phyloP scores from a whole-genome alignment of 2,329 filamentous ascomycete genomes.

The Nannizziopsis barbatae region DNA sequence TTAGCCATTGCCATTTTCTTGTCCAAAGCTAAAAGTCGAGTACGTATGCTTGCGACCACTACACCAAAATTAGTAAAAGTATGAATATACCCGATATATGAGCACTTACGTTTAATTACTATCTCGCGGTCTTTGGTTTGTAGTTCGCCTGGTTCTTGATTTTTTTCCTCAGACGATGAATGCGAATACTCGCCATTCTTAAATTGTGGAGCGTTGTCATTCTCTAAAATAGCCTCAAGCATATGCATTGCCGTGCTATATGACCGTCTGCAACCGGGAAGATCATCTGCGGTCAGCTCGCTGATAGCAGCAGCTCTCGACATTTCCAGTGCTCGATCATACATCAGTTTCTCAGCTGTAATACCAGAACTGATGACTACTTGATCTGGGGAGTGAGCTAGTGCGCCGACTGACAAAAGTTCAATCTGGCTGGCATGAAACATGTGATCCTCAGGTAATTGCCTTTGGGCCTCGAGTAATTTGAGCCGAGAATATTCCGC shows the following conservation, averaged over 20 bases:
- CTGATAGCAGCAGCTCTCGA: constrained; percentile 88
- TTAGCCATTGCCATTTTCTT: constrained; percentile 42
- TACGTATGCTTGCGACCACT: constrained; percentile 42
- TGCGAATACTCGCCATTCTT: constrained; percentile 18
- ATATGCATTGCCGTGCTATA: constrained; percentile 90
- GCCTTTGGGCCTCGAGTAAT: constrained; percentile 72
- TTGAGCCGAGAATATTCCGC: constrained; percentile 86
- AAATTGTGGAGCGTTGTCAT: constrained; percentile 48
- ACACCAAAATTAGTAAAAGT: constrained; percentile 19
- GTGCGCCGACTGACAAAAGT: constrained; percentile 45
- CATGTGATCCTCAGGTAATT: constrained; percentile 72
- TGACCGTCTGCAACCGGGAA: constrained; percentile 77
- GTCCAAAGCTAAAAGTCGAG: constrained; percentile 36
- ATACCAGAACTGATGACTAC: constrained; percentile 78
- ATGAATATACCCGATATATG: no score
- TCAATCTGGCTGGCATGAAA: constrained; percentile 70
- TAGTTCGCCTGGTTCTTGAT: constrained; percentile 33
- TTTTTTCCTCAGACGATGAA: constrained; percentile 24
- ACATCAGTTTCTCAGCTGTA: constrained; percentile 95
- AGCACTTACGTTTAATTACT: constrained; percentile 40
- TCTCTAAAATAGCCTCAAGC: constrained; percentile 87
- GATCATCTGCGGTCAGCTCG: constrained; percentile 83
- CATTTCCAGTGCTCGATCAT: constrained; percentile 94
- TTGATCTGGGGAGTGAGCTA: constrained; percentile 59
- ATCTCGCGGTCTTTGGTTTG: constrained; percentile 39